Evolutionary conservation across 306 rosid species (phyloP).

Genomic region (Vigna nakashimae): DNA sequence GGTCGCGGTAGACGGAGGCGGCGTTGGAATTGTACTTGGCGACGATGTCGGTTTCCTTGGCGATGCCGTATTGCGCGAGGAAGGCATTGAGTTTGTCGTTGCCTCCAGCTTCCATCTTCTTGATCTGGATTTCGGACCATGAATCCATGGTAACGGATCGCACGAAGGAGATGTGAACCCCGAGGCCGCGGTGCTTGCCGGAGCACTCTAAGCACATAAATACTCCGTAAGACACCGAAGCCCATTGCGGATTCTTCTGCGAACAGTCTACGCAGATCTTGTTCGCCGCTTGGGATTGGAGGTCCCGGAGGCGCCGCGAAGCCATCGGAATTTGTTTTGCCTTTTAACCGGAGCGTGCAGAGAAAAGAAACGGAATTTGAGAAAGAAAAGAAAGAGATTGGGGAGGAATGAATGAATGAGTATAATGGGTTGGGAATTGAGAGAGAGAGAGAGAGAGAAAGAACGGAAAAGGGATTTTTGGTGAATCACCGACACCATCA

Average conservation of each 20-base stretch:
- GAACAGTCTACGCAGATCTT: slow-evolving; percentile 93
- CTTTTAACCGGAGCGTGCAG: neutral
- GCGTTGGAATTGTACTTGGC: slow-evolving; percentile 89
- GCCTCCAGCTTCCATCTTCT: slow-evolving; percentile 97
- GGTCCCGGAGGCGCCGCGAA: slow-evolving; percentile 88
- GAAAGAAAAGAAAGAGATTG: neutral
- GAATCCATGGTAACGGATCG: slow-evolving; percentile 99
- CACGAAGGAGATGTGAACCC: slow-evolving; percentile 98
- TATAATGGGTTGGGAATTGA: neutral
- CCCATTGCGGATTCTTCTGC: slow-evolving; percentile 99
- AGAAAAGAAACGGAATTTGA: neutral
- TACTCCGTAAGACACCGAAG: slow-evolving; percentile 93
- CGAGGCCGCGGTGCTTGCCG: slow-evolving; percentile 98
- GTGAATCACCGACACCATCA: slow-evolving; percentile 31
- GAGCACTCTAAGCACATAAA: slow-evolving; percentile 99
- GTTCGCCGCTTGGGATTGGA: slow-evolving; percentile 80
- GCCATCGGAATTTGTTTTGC: slow-evolving; percentile 59
- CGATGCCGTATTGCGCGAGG: slow-evolving; percentile 72
- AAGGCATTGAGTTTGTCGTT: slow-evolving; percentile 83
- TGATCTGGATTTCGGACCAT: slow-evolving; percentile 97
- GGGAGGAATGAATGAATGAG: neutral
- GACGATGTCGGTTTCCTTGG: slow-evolving; percentile 86
- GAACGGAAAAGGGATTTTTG: neutral
- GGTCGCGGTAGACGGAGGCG: slow-evolving; percentile 82
- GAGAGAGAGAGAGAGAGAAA: neutral